Evolutionary conservation across 768 basidiomycete species (phyloP), one percentile per base, ranked within the genome.

Genomic region (Pleurotus cornucopiae): DNA sequence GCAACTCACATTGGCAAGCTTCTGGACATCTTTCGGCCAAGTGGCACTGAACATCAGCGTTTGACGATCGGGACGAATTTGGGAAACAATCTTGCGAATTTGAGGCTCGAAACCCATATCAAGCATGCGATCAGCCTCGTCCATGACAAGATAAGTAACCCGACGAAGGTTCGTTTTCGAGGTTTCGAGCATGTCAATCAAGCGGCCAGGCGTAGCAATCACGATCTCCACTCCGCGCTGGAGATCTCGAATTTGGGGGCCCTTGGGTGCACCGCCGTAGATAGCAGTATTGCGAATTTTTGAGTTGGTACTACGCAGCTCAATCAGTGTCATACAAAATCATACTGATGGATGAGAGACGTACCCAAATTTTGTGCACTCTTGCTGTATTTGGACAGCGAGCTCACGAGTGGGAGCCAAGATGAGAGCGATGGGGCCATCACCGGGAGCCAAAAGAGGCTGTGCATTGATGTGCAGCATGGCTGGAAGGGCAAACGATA

Each of bases 21-120:
- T 93, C 74, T 99, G 97, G 3, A 99, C 97, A 66, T 99, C 97
- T 73, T 98, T 98, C 12, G 97, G 97, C 97, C 97, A 99, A 5
- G 97, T 99, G 11, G 97, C 97, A 54, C 94, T 97, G 80, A 99
- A 99, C 87, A 99, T 97, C 62, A 98, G 81, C 1, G 97, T 99
- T 69, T 99, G 97, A 65, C 97, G 85, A 76, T 99, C 97, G 43
- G 97, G 97, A 40, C 97, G 86, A 66, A 99, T 95, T 72, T 99
- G 97, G 63, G 87, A 79, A 62, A 98, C 91, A 61, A 99, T 98
- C 76, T 98, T 98, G 68, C 95, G 83, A 68, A 99, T 98, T 71
- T 99, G 97, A 53, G 97, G 97, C 75, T 99, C 97, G 76, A 99
- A 99, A 80, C 97, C 97, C 97, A 99, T 99, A 78, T 99, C 97